A percentile compares a stretch with the other conserved stretches of the same genome.
Conservation (phyloP, 1,139 yeast genomes). For the Diutina catenulata region DNA sequence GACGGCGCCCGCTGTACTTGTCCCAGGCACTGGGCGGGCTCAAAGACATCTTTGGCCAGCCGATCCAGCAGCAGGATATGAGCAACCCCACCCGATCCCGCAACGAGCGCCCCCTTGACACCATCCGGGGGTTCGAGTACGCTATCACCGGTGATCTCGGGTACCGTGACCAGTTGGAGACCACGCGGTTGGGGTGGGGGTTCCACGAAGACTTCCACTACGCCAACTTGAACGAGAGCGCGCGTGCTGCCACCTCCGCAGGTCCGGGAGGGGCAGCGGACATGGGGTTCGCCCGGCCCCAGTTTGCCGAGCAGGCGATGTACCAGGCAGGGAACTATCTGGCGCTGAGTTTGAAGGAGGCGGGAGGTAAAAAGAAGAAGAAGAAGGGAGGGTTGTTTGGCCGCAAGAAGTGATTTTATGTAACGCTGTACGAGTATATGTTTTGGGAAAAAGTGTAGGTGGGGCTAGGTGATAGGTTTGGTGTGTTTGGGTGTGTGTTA, state of each 20-base stretch:
- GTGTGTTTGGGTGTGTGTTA: background rate
- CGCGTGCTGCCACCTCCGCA: background rate
- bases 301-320: constrained; percentile 45
- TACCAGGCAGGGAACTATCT: constrained; percentile 48
- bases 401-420: constrained; percentile 26
- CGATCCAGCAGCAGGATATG: constrained; percentile 64
- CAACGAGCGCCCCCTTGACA: constrained; percentile 92
- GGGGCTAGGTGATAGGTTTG: no score
- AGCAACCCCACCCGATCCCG: constrained; percentile 88
- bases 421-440: background rate
- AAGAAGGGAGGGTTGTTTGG: constrained; percentile 71
- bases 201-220: constrained; percentile 38
- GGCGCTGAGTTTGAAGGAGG: constrained; percentile 28
- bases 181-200: constrained; percentile 69
- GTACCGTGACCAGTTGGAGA: constrained; percentile 71
- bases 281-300: constrained; percentile 10
- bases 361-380: constrained; percentile 24
- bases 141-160: constrained; percentile 79
- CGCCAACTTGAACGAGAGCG: constrained; percentile 19
- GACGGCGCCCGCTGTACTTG: constrained; percentile 16
- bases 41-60: constrained; percentile 77
- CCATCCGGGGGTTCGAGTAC: constrained; percentile 85
- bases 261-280: constrained; percentile 7
- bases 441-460: no score
- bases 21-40: constrained; percentile 24